Percentiles rank a stretch among this genome's conserved stretches.
phyloP scores from a whole-genome alignment of 164 flowering plant species.

The Chloranthus sessilifolius region DNA sequence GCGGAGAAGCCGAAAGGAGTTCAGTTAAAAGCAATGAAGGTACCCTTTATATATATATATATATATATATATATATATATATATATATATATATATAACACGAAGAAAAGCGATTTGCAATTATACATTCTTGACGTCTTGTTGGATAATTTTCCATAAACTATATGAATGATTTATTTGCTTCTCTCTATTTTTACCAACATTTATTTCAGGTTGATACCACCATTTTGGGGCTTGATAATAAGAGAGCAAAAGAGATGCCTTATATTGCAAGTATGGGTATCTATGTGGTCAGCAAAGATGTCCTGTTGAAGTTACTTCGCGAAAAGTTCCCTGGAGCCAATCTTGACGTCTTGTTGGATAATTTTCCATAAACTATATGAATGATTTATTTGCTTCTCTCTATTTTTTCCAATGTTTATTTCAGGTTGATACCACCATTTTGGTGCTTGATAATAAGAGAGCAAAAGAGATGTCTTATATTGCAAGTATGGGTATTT shows the following conservation, averaged over 20 bases:
- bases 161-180: background rate
- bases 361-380: background rate
- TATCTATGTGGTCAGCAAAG: conserved; percentile 92
- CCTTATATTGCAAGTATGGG: conserved; percentile 98
- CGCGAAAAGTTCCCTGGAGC: conserved; percentile 63
- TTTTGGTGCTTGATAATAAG: conserved; percentile 81
- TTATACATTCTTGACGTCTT: too few relatives aligned
- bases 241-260: conserved; percentile 90
- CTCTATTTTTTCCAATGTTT: background rate
- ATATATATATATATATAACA: too few relatives aligned
- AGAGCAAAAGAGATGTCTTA: conserved; percentile 94
- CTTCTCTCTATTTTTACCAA: background rate
- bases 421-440: conserved; percentile 70
- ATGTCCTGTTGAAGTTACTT: conserved; percentile 79
- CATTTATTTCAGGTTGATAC: background rate
- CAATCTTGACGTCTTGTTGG: background rate
- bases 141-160: background rate
- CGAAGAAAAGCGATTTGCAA: too few relatives aligned
- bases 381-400: background rate
- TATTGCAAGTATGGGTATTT: conserved; percentile 98
- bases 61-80: background rate
- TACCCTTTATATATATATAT: conserved; percentile 6
- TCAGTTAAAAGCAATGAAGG: conserved; percentile 80
- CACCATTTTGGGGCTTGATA: conserved; percentile 8
- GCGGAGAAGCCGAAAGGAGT: conserved; percentile 89